A percentile compares a stretch with the other conserved stretches of the same genome.
These are phyloP conservation scores for Ustilago vetiveriae DNA, from an alignment of 1,284 basidiomycete species.

Conservation along the genomic window DNA sequence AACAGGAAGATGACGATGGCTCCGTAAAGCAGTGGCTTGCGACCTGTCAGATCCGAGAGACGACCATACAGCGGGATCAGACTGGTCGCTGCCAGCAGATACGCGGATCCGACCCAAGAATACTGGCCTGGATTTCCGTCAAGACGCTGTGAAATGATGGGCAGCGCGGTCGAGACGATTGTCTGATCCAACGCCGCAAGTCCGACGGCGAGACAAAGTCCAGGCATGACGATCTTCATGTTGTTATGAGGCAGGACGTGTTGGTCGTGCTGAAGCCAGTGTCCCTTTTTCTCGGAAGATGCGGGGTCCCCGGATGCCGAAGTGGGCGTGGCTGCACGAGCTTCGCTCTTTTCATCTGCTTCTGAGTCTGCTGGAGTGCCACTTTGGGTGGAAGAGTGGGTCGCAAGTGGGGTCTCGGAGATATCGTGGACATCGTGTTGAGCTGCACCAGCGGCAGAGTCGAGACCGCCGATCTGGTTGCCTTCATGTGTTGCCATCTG, in stretches of 20 bases:
- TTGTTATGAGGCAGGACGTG: slow-evolving; percentile 56
- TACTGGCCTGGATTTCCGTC: slow-evolving; percentile 50
- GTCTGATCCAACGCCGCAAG: slow-evolving; percentile 66
- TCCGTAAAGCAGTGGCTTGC: slow-evolving; percentile 77
- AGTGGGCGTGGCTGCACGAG: background rate
- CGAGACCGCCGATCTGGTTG: slow-evolving; percentile 19
- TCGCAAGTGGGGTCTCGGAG: slow-evolving; percentile 9
- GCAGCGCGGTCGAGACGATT: slow-evolving; percentile 66
- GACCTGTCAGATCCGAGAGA: slow-evolving; percentile 67
- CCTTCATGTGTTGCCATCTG: slow-evolving; percentile 15
- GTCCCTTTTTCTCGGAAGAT: slow-evolving; percentile 10
- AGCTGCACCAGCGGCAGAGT: slow-evolving; percentile 13
- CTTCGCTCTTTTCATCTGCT: slow-evolving; percentile 17
- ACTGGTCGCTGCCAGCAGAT: slow-evolving; percentile 68
- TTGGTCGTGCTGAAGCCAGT: slow-evolving; percentile 52
- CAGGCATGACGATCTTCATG: slow-evolving; percentile 55
- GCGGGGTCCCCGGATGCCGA: background rate
- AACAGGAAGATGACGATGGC: slow-evolving; percentile 79
- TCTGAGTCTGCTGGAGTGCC: slow-evolving; percentile 9
- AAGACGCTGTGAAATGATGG: slow-evolving; percentile 56
- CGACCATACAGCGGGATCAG: slow-evolving; percentile 66
- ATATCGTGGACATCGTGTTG: slow-evolving; percentile 9
- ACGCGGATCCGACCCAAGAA: slow-evolving; percentile 69
- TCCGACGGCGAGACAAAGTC: slow-evolving; percentile 46
- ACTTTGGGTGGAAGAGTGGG: slow-evolving; percentile 10